phyloP scores from a whole-genome alignment of 1,284 basidiomycete genomes.

The Boletus semigastroideus region DNA sequence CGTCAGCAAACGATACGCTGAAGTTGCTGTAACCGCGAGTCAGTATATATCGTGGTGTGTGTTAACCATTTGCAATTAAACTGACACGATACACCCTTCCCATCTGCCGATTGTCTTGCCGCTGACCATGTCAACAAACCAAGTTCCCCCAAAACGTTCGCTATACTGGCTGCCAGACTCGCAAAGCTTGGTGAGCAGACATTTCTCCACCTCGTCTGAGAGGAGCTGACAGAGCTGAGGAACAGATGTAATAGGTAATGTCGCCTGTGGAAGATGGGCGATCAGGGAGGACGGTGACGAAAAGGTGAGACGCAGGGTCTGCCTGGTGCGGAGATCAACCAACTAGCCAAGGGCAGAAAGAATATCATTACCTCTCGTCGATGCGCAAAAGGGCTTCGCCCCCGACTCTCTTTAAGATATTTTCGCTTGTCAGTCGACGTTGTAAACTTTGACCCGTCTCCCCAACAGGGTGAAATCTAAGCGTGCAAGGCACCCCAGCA shows the following conservation, averaged over 20 bases:
- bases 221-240: conserved; percentile 72
- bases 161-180: conserved; percentile 60
- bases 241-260: conserved; percentile 66
- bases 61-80: conserved; percentile 15
- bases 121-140: conserved; percentile 70
- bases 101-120: conserved; percentile 73
- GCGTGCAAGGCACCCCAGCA: conserved; percentile 55
- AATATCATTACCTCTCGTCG: conserved; percentile 50
- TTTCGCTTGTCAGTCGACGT: conserved; percentile 30
- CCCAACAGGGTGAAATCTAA: conserved; percentile 63
- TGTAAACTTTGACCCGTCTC: conserved; percentile 60
- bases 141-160: conserved; percentile 57
- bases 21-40: conserved; percentile 52
- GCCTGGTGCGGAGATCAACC: conserved; percentile 39
- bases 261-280: conserved; percentile 75
- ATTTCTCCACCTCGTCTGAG: conserved; percentile 70
- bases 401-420: conserved; percentile 43
- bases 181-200: conserved; percentile 64
- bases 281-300: conserved; percentile 67
- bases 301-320: conserved; percentile 72
- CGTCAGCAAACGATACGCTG: conserved; percentile 50
- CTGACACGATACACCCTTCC: conserved; percentile 75
- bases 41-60: conserved; percentile 5
- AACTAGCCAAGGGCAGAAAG: background rate
- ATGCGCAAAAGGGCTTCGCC: conserved; percentile 71